These are phyloP conservation scores for Monilinia fructicola DNA, from an alignment of 2,329 filamentous ascomycete species.

Conservation along the genomic window DNA sequence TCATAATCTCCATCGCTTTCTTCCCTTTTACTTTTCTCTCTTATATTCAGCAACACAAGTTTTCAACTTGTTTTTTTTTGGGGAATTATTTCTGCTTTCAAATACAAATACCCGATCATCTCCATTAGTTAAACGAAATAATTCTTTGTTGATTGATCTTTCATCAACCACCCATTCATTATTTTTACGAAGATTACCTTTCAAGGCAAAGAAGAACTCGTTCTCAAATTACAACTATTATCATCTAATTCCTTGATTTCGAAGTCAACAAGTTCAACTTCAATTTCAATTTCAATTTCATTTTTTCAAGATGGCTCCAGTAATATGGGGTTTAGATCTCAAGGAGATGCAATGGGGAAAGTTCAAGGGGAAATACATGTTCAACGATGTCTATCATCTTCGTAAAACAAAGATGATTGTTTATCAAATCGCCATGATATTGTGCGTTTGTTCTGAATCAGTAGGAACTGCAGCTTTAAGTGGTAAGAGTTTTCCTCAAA, in stretches of 20 bases:
- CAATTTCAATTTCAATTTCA: not conserved
- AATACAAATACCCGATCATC: not conserved
- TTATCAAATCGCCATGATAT: slow-evolving; percentile 59
- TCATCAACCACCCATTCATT: not conserved
- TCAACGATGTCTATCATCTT: slow-evolving; percentile 54
- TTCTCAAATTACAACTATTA: not conserved
- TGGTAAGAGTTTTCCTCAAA: slow-evolving; percentile 42
- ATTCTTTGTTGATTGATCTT: not conserved
- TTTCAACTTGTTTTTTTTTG: not conserved
- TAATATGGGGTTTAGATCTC: slow-evolving; percentile 59
- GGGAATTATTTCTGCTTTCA: not conserved
- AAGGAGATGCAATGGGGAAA: slow-evolving; percentile 58
- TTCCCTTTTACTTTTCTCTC: not conserved
- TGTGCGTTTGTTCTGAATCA: slow-evolving; percentile 56
- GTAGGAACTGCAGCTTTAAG: slow-evolving; percentile 56
- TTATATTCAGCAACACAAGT: not conserved
- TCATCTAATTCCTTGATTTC: slow-evolving; percentile 2
- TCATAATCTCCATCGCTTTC: not conserved
- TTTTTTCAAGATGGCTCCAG: slow-evolving; percentile 33
- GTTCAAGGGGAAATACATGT: slow-evolving; percentile 59
- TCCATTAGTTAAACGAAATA: not conserved
- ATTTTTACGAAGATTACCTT: not conserved
- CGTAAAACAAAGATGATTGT: slow-evolving; percentile 59
- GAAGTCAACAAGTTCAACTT: not conserved
- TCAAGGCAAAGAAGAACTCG: not conserved